Conservation (phyloP, 192 early-diverging fungal species). For the Pecoramyces ruminantium region DNA sequence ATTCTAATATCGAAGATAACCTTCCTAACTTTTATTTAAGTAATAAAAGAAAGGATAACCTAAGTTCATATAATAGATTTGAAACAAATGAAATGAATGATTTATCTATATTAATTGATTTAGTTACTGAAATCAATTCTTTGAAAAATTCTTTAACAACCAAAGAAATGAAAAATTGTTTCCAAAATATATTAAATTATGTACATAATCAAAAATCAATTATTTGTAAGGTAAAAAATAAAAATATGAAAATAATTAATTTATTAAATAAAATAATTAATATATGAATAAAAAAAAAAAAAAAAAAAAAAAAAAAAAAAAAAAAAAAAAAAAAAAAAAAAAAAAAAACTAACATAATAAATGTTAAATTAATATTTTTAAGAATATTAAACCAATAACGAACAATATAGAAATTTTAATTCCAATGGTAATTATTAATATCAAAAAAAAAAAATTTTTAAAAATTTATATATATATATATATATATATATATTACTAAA, state of each 20-base stretch:
- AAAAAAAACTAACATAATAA: no score
- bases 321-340: no score
- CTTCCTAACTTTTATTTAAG: no score
- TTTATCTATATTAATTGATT: not conserved
- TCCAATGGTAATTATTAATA: not conserved
- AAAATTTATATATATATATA: no score
- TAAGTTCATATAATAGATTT: not conserved
- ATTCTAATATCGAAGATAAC: no score
- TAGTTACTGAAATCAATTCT: not conserved
- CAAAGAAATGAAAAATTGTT: not conserved
- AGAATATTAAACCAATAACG: not conserved
- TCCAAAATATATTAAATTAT: not conserved
- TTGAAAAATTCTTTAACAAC: not conserved
- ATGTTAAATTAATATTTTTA: not conserved
- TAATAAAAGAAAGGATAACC: no score
- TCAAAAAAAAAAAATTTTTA: no score
- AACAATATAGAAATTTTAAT: not conserved
- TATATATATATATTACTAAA: no score
- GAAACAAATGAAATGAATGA: not conserved
- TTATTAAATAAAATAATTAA: no score
- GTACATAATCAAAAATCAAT: not conserved
- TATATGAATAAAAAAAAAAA: no score
- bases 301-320: no score
- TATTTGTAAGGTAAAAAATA: not conserved
- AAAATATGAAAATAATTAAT: no score